A percentile compares a stretch with the other conserved stretches of the same genome.
These are phyloP conservation scores for Cenococcum geophilum DNA, from an alignment of 495 filamentous ascomycete species.

Conservation along the genomic window DNA sequence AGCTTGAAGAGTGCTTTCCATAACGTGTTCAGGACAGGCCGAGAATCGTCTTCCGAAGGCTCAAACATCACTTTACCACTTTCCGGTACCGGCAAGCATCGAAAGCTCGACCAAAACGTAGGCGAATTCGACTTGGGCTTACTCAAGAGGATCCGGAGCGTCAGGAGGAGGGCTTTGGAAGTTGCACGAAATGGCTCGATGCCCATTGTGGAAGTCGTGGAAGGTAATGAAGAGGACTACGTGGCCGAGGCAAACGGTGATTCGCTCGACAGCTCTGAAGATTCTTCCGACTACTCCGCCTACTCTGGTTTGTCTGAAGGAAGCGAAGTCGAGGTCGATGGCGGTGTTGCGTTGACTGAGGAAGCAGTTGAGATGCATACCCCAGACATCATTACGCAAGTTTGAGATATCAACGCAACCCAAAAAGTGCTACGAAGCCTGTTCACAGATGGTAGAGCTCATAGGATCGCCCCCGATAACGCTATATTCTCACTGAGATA, in stretches of 20 bases:
- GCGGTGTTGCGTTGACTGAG: slow-evolving; percentile 54
- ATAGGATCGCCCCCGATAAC: too few species aligned
- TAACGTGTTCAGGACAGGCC: slow-evolving; percentile 11
- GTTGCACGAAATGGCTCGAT: not conserved
- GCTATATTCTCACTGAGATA: too few species aligned
- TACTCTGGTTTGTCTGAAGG: slow-evolving; percentile 17
- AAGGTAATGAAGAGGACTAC: not conserved
- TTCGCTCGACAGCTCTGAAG: slow-evolving; percentile 6
- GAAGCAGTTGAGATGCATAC: slow-evolving; percentile 49
- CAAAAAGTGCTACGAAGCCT: too few species aligned
- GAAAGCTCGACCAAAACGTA: not conserved
- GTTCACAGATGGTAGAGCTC: too few species aligned
- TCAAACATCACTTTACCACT: slow-evolving; percentile 29
- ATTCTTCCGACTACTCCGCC: slow-evolving; percentile 23
- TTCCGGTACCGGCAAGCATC: slow-evolving; percentile 15
- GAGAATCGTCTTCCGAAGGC: slow-evolving; percentile 8
- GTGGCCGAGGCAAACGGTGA: not conserved
- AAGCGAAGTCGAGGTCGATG: slow-evolving; percentile 41
- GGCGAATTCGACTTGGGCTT: slow-evolving; percentile 22
- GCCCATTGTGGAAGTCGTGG: not conserved
- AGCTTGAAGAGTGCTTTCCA: slow-evolving; percentile 24
- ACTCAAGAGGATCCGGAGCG: slow-evolving; percentile 15
- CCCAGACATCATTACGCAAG: slow-evolving; percentile 48
- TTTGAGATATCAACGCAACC: slow-evolving; percentile 2
- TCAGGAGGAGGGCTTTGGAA: slow-evolving; percentile 12